These are phyloP conservation scores for Ricinus communis DNA, from an alignment of 345 rosid genomes.

Conservation along the genomic window DNA sequence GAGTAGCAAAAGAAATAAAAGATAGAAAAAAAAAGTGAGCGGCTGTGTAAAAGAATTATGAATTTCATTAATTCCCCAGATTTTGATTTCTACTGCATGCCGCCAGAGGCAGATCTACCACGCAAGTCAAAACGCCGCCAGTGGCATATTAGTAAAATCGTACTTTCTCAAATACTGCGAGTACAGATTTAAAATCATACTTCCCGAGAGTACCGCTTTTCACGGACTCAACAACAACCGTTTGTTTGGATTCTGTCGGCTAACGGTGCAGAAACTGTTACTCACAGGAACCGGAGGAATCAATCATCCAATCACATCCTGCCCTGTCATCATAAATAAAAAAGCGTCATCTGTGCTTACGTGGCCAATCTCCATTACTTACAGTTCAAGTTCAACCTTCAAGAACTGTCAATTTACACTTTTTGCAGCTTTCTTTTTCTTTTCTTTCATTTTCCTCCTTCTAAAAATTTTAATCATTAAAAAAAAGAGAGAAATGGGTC, in stretches of 20 bases:
- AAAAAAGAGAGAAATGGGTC: not conserved
- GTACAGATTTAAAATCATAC: not conserved
- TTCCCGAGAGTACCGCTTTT: not conserved
- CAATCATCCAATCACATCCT: not conserved
- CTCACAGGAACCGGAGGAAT: not conserved
- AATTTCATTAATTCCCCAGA: too few species aligned
- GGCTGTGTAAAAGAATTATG: too few species aligned
- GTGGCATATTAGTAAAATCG: not conserved
- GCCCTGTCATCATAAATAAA: conserved; percentile 5
- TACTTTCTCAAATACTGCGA: not conserved
- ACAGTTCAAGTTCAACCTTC: not conserved
- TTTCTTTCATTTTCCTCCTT: not conserved
- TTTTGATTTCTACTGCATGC: too few species aligned
- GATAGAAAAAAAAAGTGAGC: too few species aligned
- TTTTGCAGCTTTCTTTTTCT: conserved; percentile 2
- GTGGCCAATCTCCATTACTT: conserved; percentile 12
- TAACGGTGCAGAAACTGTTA: not conserved
- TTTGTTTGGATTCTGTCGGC: conserved; percentile 14
- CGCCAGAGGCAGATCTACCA: not conserved
- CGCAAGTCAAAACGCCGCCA: not conserved
- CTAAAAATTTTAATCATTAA: not conserved
- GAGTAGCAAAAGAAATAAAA: too few species aligned
- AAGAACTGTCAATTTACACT: not conserved
- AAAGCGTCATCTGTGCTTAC: too few species aligned
- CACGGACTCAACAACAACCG: not conserved